These are phyloP conservation scores for Capronia coronata DNA, from an alignment of 2,329 filamentous ascomycete genomes.

Conservation along the genomic window DNA sequence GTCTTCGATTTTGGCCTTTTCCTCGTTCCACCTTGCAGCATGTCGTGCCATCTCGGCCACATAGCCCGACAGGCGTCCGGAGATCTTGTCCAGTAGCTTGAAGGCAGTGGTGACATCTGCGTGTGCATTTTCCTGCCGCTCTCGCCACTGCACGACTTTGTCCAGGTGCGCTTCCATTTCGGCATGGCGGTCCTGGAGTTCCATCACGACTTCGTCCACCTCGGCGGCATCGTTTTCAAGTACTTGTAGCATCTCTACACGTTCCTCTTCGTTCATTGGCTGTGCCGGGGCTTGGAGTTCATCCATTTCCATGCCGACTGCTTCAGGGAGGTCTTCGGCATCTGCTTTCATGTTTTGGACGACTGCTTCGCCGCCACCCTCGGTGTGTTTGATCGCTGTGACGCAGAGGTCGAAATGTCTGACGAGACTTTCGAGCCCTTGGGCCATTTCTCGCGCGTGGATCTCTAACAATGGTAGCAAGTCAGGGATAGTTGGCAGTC, in stretches of 20 bases:
- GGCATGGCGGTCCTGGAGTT: conserved; percentile 66
- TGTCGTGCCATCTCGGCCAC: conserved; percentile 45
- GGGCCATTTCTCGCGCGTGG: conserved; percentile 76
- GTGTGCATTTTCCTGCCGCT: conserved; percentile 51
- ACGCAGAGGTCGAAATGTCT: conserved; percentile 91
- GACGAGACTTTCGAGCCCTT: conserved; percentile 70
- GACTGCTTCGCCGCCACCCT: conserved; percentile 66
- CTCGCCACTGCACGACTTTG: conserved; percentile 57
- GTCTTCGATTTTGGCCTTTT: conserved; percentile 61
- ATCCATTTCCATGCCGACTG: conserved; percentile 39
- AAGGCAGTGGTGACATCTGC: conserved; percentile 56
- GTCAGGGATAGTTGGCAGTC: conserved; percentile 42
- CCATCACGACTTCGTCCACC: conserved; percentile 56
- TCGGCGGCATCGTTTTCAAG: conserved; percentile 54
- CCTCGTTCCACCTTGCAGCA: conserved; percentile 60
- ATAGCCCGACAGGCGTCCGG: conserved; percentile 54
- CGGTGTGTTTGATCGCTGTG: conserved; percentile 81
- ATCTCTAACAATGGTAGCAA: conserved; percentile 60
- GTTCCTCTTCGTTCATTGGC: conserved; percentile 67
- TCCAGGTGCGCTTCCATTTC: conserved; percentile 69
- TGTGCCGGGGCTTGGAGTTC: conserved; percentile 49
- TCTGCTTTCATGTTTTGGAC: conserved; percentile 50
- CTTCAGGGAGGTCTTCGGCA: conserved; percentile 54
- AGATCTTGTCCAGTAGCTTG: conserved; percentile 60
- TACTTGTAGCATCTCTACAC: conserved; percentile 74